phyloP scores from a whole-genome alignment of 768 basidiomycete species.

The Pholiota conissans region DNA sequence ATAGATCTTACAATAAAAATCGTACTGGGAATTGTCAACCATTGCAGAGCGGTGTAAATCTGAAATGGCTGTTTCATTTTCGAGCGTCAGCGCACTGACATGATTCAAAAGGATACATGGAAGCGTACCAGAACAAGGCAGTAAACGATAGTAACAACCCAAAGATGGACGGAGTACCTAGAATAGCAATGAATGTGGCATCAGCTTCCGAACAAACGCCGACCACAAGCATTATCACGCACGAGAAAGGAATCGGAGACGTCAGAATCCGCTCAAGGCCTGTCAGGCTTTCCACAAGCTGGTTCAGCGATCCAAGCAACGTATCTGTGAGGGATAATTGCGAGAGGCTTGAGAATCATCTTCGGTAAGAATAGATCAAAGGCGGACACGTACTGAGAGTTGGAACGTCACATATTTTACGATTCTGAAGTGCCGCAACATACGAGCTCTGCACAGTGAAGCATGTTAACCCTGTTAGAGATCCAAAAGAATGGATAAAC shows the following conservation, averaged over 20 bases:
- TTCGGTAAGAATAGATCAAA: background rate
- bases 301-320: slow-evolving; percentile 48
- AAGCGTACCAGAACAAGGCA: slow-evolving; percentile 54
- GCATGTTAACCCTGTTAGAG: too few relatives aligned
- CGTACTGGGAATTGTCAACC: slow-evolving; percentile 68
- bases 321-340: slow-evolving; percentile 32
- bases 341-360: background rate
- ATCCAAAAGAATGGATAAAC: slow-evolving; percentile 14
- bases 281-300: slow-evolving; percentile 64
- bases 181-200: background rate
- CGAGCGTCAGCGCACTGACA: too few relatives aligned
- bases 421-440: slow-evolving; percentile 55
- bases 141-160: slow-evolving; percentile 64
- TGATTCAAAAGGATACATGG: background rate
- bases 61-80: slow-evolving; percentile 71
- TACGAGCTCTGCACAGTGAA: slow-evolving; percentile 55
- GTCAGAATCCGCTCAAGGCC: slow-evolving; percentile 74
- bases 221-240: slow-evolving; percentile 16
- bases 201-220: background rate
- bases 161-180: slow-evolving; percentile 70
- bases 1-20: slow-evolving; percentile 41
- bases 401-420: slow-evolving; percentile 57
- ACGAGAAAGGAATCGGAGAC: slow-evolving; percentile 79
- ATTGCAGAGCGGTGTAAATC: slow-evolving; percentile 51
- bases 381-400: slow-evolving; percentile 50